Percentiles rank a stretch among this genome's conserved stretches.
Evolutionary conservation across 208 protist genomes (phyloP).

Genomic region (Leptomonas seymouri): DNA sequence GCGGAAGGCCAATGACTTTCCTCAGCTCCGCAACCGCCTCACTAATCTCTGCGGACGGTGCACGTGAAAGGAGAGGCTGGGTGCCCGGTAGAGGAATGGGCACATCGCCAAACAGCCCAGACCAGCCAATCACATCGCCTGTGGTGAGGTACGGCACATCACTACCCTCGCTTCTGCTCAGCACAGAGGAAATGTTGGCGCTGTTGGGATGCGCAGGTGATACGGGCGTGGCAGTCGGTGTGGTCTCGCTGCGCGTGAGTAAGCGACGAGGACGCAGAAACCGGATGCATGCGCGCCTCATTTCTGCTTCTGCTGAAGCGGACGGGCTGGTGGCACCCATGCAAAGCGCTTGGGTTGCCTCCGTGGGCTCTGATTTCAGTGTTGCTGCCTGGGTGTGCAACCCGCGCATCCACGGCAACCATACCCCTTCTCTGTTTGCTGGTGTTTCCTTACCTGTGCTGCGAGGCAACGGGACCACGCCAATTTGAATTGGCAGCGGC

Average conservation of each 20-base stretch:
- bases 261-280: not conserved
- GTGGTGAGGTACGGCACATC: too few species aligned
- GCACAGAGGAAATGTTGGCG: too few species aligned
- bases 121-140: constrained; percentile 53
- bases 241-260: not conserved
- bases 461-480: constrained; percentile 56
- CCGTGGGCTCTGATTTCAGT: not conserved
- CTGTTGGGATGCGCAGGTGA: too few species aligned
- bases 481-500: constrained; percentile 37
- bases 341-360: not conserved
- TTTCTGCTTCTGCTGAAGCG: constrained; percentile 6
- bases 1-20: not conserved
- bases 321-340: not conserved
- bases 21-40: not conserved
- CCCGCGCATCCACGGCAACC: constrained; percentile 15
- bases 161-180: too few species aligned
- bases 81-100: constrained; percentile 43
- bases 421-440: not conserved
- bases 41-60: not conserved
- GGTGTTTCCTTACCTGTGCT: not conserved
- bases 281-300: not conserved
- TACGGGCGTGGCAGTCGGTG: not conserved
- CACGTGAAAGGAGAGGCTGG: not conserved
- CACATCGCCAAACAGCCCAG: constrained; percentile 38
- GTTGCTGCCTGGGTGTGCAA: constrained; percentile 2